Base-by-base conservation (phyloP, 2,329 filamentous ascomycete genomes). In the Aspergillus latus region DNA sequence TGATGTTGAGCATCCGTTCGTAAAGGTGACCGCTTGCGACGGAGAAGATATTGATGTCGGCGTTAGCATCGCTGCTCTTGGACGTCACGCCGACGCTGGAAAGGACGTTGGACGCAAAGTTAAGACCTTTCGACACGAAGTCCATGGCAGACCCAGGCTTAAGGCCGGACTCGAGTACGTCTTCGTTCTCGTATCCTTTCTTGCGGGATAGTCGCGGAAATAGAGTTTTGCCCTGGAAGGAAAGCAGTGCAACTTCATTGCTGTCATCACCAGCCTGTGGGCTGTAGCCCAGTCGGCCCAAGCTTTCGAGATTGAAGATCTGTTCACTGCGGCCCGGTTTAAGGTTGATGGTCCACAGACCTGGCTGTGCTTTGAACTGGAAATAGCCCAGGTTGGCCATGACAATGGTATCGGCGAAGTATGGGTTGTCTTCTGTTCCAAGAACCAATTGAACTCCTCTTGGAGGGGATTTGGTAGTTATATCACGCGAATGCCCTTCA, bases 11-110 rank as follows among this genome's bases (percentile, higher is more conserved):
- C 92, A 99, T 99, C 59, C 94, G 92, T 76, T 99, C 94, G 76
- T 99, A 99, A 13, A 99, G 82, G 70, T 99, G 95, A 1, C 94
- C 94, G 59, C 91, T 96, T 28, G 94, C 94, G 37, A 99, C 94
- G 1, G 94, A 97, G 79, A 99, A 99, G 72, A 99, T 97, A 78
- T 99, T 99, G 80, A 99, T 97, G 58, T 99, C 94, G n/a, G 94
- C 94, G 62, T 96, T 89, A 67, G 85, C 86, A 72, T 66, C 77
- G 66, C 77, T 76, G 7, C 74, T 77, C 54, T 81, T 82, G 15
- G 71, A 70, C 51, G 75, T 78, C 3, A 85, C 72, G 0, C 83
- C 81, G 3, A 82, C 76, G 59, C 82, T 82, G 21, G 87, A 85
- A 3, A 97, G 82, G 8, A 96, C 76, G 10, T 84, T 85, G 62